Percentiles rank a stretch among this genome's conserved stretches.
Conservation (phyloP, 306 rosid genomes). For the Hippophae gyantsensis region DNA sequence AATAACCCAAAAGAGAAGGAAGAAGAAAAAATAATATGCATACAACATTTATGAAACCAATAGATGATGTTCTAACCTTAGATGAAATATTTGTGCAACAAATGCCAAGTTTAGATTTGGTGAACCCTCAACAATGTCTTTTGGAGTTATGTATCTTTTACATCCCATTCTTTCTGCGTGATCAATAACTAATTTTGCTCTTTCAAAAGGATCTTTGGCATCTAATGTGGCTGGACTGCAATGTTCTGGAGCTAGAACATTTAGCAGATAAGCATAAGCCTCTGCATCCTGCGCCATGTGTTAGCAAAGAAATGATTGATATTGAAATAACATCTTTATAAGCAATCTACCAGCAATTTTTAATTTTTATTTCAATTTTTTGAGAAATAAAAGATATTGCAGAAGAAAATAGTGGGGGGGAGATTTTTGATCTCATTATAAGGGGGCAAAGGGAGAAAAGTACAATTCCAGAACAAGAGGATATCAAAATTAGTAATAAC, state of each 20-base stretch:
- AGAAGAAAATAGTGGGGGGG: background rate
- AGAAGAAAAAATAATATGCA: background rate
- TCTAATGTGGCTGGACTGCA: constrained; percentile 74
- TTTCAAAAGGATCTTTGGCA: constrained; percentile 49
- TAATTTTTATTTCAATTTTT: too few species aligned
- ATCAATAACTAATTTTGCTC: constrained; percentile 75
- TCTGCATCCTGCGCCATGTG: constrained; percentile 60
- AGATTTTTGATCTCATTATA: background rate
- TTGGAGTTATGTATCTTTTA: constrained; percentile 72
- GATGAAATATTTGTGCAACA: constrained; percentile 89
- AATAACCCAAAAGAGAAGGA: background rate
- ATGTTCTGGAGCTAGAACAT: constrained; percentile 91
- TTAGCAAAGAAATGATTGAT: background rate
- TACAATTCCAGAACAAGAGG: background rate
- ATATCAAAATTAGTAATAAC: constrained; percentile 1
- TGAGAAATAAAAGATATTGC: background rate
- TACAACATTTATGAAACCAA: constrained; percentile 1
- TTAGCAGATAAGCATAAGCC: constrained; percentile 89
- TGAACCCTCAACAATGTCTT: constrained; percentile 77
- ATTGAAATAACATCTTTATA: background rate
- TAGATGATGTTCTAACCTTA: constrained; percentile 42
- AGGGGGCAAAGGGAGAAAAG: background rate
- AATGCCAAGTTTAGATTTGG: constrained; percentile 84
- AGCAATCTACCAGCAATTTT: background rate
- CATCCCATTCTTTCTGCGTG: constrained; percentile 97